Evolutionary conservation across 2,329 filamentous ascomycete species (phyloP), one percentile per base, ranked within the genome.

Genomic region (Graphilbum ipis-grandicollis): DNA sequence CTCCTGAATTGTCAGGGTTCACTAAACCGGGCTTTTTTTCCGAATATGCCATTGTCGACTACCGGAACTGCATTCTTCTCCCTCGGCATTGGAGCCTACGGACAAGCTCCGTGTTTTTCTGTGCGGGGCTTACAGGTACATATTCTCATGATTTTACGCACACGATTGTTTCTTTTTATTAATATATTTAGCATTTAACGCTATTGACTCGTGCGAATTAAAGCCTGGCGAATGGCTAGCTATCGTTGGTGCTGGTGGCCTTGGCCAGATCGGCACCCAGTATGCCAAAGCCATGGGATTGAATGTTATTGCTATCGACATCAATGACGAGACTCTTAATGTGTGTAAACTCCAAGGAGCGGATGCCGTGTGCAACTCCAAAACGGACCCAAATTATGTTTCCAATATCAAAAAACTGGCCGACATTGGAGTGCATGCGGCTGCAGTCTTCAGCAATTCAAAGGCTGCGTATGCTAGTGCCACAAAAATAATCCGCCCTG

Each of bases 281-380:
- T 63, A 52, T 43, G 58, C 58, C 9, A 60, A 57, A 42, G 60
- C 59, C n/a, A 57, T 59, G 54, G 58, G 58, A 8, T 48, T 55
- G 38, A 56, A 53, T 35, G 56, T 58, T 6, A 52, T 62, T 5
- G 59, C 52, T 7, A 50, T 64, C 22, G 60, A 64, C 39, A 54
- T 63, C 34, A 58, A 56, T 36, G 55, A 63, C 40, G 47, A 52
- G 9, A 46, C 55, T n/a, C 58, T 23, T 10, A 10, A 23, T 5
- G 21, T 23, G 6, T 23, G 21, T n/a, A n/a, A n/a, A n/a, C 21
- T 23, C 5, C 21, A 23, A 10, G 21, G 21, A 5, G 10, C 21
- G 6, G 21, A 23, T 10, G 21, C 21, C 21, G 10, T 23, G 6
- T 10, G 60, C 49, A 62, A 62, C 47, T 56, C 57, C n/a, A 49